These are phyloP conservation scores for Glycine tomentella DNA, from an alignment of 306 rosid genomes.

Conservation along the genomic window DNA sequence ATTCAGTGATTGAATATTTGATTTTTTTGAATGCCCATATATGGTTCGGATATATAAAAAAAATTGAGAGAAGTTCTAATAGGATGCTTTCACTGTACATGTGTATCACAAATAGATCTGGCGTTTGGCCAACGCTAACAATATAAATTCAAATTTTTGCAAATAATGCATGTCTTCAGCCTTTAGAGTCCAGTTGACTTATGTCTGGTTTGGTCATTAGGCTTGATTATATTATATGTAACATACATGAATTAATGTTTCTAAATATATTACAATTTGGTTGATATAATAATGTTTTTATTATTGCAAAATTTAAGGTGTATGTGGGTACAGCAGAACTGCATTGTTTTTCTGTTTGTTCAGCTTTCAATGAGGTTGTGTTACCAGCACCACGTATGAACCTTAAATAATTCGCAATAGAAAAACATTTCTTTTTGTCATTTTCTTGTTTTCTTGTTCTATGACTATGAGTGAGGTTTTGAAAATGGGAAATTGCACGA, in stretches of 20 bases:
- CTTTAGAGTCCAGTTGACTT: not conserved
- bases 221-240: conserved; percentile 16
- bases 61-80: not conserved
- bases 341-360: conserved; percentile 44
- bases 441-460: too few relatives aligned
- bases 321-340: conserved; percentile 41
- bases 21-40: too few relatives aligned
- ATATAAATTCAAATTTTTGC: not conserved
- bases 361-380: conserved; percentile 55
- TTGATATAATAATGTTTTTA: not conserved
- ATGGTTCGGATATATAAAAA: too few relatives aligned
- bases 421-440: not conserved
- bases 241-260: not conserved
- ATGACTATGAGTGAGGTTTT: too few relatives aligned
- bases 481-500: too few relatives aligned
- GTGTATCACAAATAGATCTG: conserved; percentile 1
- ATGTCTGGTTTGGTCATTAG: conserved; percentile 18
- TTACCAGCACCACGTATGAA: conserved; percentile 47
- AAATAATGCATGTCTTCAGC: not conserved
- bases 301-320: not conserved
- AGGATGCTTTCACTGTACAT: not conserved
- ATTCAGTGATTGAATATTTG: too few relatives aligned
- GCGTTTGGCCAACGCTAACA: not conserved
- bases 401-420: conserved; percentile 36
- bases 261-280: not conserved